Evolutionary conservation across 2,329 filamentous ascomycete species (phyloP).

Genomic region (Zopfia rhizophila): DNA sequence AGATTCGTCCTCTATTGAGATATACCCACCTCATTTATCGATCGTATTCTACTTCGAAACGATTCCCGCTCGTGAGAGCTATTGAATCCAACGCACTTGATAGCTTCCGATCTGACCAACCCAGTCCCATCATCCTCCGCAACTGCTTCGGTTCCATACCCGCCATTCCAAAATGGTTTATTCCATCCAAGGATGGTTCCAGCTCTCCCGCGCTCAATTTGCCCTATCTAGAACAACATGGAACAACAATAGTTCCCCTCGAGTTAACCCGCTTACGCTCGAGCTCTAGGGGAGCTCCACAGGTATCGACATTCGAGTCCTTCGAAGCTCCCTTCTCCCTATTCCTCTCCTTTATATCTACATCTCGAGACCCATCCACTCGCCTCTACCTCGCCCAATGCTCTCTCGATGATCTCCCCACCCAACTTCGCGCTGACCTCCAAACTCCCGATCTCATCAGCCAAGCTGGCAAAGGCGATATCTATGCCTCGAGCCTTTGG

Average conservation of each 20-base stretch:
- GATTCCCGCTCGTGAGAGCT: neutral
- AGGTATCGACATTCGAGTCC: slow-evolving; percentile 62
- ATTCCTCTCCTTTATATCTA: slow-evolving; percentile 66
- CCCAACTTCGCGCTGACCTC: slow-evolving; percentile 70
- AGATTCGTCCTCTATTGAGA: neutral
- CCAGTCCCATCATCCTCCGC: slow-evolving; percentile 35
- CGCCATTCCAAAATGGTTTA: slow-evolving; percentile 47
- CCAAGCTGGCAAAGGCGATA: slow-evolving; percentile 76
- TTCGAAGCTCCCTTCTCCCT: slow-evolving; percentile 72
- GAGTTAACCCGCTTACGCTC: slow-evolving; percentile 61
- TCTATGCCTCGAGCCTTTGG: slow-evolving; percentile 92
- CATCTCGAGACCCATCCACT: slow-evolving; percentile 40
- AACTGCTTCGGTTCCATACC: slow-evolving; percentile 33
- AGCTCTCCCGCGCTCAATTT: slow-evolving; percentile 30
- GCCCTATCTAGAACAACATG: slow-evolving; percentile 51
- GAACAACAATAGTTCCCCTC: slow-evolving; percentile 65
- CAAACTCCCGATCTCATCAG: slow-evolving; percentile 73
- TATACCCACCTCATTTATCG: neutral
- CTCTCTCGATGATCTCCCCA: slow-evolving; percentile 74
- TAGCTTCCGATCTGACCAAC: slow-evolving; percentile 25
- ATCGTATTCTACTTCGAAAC: neutral
- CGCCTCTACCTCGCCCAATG: slow-evolving; percentile 89
- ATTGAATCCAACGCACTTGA: slow-evolving; percentile 3
- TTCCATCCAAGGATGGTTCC: slow-evolving; percentile 4
- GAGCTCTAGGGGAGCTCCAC: slow-evolving; percentile 8